Evolutionary conservation across 2,329 filamentous ascomycete species (phyloP), one percentile per base, ranked within the genome.

Genomic region (Iodosphaeria phyllophila): DNA sequence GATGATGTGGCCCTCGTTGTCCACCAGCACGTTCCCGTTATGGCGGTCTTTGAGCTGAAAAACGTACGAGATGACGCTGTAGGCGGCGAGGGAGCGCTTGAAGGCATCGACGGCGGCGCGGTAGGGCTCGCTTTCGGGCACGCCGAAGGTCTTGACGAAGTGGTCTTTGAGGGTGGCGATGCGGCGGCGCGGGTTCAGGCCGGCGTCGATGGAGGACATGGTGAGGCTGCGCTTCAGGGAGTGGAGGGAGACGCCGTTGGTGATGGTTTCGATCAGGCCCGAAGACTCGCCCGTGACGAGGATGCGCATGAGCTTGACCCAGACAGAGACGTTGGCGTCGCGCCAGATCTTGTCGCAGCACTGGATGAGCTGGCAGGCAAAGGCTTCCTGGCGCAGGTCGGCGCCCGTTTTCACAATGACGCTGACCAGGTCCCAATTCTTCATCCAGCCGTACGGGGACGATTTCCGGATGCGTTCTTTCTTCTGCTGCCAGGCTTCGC

Each of bases 361-460:
- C 29, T 69, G 60, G 35, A 89, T 89, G 22, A 89, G 62, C 50
- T 89, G 79, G 44, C 78, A 86, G 5, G 79, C 79, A 47, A 89
- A 89, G 0, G 79, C 78, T 49, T 89, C 79, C 51, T 89, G 79
- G 25, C 79, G 64, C 32, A 89, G 54, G 48, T 89, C 78, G 3
- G 75, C 75, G 3, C 79, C 78, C 8, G 79, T 89, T 54, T 89
- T 89, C 38, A 89, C 74, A 41, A 89, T 89, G 30, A 89, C 78
- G 42, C 76, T 84, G 32, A 89, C 60, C 13, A 89, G 60, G 40
- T 89, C 79, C 79, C 79, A 89, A 42, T 83, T 86, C 52, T 79
- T 79, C 72, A 83, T 80, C 69, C 76, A 82, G 7, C 79, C 79
- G 42, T 84, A 89, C 1, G 79, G 79, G 1, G 78, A 86, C 2